These are phyloP conservation scores for Oryza coarctata DNA, from an alignment of 176 grass and related monocot genomes.

Conservation along the genomic window DNA sequence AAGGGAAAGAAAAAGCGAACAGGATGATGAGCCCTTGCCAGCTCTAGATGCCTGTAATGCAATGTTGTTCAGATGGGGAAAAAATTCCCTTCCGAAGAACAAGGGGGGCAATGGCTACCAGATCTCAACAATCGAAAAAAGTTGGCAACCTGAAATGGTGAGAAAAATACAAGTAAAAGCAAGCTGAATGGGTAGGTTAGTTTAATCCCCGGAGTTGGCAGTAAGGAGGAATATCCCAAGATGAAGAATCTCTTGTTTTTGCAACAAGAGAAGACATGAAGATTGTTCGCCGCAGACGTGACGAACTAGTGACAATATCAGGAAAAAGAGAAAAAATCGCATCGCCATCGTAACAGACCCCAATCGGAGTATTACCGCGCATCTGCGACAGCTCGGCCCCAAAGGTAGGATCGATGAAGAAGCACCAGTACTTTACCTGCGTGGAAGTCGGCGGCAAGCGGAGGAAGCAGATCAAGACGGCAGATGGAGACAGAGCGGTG, in stretches of 20 bases:
- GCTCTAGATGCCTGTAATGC: not conserved
- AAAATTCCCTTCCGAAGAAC: not conserved
- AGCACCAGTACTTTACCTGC: too few species aligned
- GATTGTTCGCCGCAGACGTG: too few species aligned
- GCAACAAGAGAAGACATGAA: not conserved
- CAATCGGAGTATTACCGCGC: too few species aligned
- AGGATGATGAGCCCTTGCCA: not conserved
- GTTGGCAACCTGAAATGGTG: not conserved
- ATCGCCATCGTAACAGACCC: too few species aligned
- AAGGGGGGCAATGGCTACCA: not conserved
- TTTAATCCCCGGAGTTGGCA: not conserved
- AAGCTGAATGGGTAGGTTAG: too few species aligned
- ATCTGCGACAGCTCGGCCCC: too few species aligned
- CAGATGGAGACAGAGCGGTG: not conserved
- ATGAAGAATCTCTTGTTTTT: not conserved
- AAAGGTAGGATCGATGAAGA: too few species aligned
- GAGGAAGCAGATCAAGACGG: slow-evolving; percentile 4
- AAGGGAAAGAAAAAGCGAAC: not conserved
- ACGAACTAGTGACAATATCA: not conserved
- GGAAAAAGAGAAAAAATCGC: too few species aligned
- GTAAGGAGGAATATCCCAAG: not conserved
- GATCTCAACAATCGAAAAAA: slow-evolving; percentile 36
- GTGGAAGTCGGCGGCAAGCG: too few species aligned
- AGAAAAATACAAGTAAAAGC: not conserved
- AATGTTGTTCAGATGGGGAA: not conserved